These are phyloP conservation scores for Dalbergia cochinchinensis DNA, from an alignment of 306 rosid genomes.

Conservation along the genomic window DNA sequence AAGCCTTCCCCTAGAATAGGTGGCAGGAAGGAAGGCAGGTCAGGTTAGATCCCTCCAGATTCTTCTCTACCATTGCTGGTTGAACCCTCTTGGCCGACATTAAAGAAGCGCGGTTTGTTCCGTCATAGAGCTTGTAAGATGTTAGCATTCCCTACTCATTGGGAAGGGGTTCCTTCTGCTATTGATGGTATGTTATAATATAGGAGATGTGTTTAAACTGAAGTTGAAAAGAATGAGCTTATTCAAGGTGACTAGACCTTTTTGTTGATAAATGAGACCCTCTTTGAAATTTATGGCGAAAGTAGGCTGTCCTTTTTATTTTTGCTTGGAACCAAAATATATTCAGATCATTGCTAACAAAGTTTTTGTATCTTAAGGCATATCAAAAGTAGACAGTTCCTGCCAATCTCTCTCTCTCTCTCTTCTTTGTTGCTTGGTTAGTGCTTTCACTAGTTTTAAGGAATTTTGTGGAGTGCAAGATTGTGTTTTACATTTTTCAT, in stretches of 20 bases:
- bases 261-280: constrained; percentile 47
- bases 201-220: constrained; percentile 46
- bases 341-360: constrained; percentile 12
- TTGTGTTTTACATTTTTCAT: constrained; percentile 9
- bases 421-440: background rate
- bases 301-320: background rate
- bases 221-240: constrained; percentile 44
- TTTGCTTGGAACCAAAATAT: constrained; percentile 30
- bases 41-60: constrained; percentile 39
- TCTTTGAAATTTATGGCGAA: constrained; percentile 39
- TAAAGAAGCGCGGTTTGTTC: constrained; percentile 43
- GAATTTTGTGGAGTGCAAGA: background rate
- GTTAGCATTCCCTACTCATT: constrained; percentile 24
- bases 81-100: constrained; percentile 45
- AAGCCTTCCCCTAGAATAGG: constrained; percentile 59
- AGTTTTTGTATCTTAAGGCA: constrained; percentile 36
- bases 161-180: constrained; percentile 40
- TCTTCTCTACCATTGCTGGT: constrained; percentile 41
- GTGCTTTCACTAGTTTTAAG: constrained; percentile 1
- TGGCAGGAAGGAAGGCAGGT: constrained; percentile 90
- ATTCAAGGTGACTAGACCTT: constrained; percentile 42
- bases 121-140: constrained; percentile 43
- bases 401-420: background rate
- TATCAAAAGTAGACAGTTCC: constrained; percentile 31
- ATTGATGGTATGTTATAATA: constrained; percentile 46